phyloP scores from a whole-genome alignment of 2,329 filamentous ascomycete species.

The Alternaria alternata region DNA sequence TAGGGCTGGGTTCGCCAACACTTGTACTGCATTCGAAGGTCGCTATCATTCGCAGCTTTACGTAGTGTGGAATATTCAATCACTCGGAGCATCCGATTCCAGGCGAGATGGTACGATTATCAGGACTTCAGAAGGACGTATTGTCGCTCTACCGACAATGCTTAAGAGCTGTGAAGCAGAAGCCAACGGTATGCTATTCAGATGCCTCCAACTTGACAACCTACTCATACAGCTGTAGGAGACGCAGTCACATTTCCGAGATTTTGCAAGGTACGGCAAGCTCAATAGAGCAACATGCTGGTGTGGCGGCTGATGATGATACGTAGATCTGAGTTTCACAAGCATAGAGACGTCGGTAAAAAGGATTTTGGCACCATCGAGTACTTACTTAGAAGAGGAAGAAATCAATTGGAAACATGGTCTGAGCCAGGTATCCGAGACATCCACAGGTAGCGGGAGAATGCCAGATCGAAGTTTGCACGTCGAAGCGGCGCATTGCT shows the following conservation, averaged over 20 bases:
- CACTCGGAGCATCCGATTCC: neutral
- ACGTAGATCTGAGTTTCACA: constrained; percentile 76
- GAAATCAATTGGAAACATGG: constrained; percentile 82
- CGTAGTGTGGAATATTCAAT: constrained; percentile 4
- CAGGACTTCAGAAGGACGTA: constrained; percentile 91
- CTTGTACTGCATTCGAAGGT: neutral
- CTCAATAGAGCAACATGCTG: neutral
- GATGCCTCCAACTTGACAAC: neutral
- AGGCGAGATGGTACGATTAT: constrained; percentile 63
- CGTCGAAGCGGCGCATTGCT: neutral
- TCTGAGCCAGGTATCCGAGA: constrained; percentile 82
- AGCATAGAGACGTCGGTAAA: constrained; percentile 73
- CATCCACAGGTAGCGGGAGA: constrained; percentile 26
- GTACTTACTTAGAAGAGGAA: constrained; percentile 82
- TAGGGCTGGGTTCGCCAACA: neutral
- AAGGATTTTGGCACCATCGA: constrained; percentile 88
- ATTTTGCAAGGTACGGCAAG: constrained; percentile 65
- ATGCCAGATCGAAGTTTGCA: neutral
- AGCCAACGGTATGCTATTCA: constrained; percentile 70
- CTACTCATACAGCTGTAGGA: constrained; percentile 52
- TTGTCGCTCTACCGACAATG: constrained; percentile 86
- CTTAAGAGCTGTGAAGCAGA: constrained; percentile 79
- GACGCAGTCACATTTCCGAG: constrained; percentile 67
- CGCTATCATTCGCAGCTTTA: neutral
- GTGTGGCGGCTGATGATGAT: constrained; percentile 14